Evolutionary conservation across 2,329 filamentous ascomycete species (phyloP).

Genomic region (Amauroascus verrucosus): DNA sequence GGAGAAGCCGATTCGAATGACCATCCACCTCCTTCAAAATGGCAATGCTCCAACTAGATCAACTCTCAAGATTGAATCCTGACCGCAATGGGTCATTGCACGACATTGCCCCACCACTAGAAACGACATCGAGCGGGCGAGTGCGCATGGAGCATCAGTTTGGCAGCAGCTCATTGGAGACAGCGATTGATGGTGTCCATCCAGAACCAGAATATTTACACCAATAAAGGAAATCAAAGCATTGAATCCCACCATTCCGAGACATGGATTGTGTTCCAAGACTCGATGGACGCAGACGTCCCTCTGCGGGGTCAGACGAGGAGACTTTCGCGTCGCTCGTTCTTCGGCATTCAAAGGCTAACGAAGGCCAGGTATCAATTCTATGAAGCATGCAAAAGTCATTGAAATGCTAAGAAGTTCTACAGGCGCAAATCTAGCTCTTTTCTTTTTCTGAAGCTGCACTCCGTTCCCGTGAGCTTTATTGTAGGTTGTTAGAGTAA

Average conservation of each 20-base stretch:
- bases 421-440: too few relatives aligned
- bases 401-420: too few relatives aligned
- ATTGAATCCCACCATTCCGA: conserved; percentile 1
- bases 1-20: conserved; percentile 2
- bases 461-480: too few relatives aligned
- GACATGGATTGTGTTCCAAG: neutral
- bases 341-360: neutral
- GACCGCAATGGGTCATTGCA: neutral
- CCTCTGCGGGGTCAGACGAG: conserved; percentile 5
- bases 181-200: neutral
- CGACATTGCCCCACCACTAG: neutral
- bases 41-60: neutral
- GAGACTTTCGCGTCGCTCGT: neutral
- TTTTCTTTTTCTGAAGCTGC: too few relatives aligned
- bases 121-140: neutral
- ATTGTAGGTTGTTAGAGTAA: too few relatives aligned
- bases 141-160: neutral
- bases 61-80: neutral
- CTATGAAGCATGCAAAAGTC: too few relatives aligned
- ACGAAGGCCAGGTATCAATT: too few relatives aligned
- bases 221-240: neutral
- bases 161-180: conserved; percentile 5
- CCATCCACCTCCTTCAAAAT: neutral
- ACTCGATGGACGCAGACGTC: neutral
- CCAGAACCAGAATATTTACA: neutral